Conservation (phyloP, 768 basidiomycete species). For the Punctularia strigosozonata region DNA sequence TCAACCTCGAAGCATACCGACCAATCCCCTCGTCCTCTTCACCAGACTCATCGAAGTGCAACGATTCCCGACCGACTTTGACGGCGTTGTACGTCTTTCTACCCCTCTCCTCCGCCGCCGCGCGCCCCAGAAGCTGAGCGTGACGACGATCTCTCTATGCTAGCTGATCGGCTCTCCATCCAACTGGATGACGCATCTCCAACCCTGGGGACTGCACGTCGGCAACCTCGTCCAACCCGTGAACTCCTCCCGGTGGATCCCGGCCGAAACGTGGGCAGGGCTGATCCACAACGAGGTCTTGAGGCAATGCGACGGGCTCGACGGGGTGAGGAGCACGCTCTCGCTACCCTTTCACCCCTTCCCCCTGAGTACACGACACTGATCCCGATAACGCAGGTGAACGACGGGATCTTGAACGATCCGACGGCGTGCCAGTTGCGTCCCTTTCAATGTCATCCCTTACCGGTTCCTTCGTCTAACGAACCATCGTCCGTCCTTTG, state of each 20-base stretch:
- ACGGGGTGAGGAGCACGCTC: conserved; percentile 18
- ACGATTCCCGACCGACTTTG: conserved; percentile 20
- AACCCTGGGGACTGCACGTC: conserved; percentile 13
- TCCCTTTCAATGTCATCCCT: neutral
- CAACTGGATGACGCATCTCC: conserved; percentile 13
- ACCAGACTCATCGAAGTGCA: conserved; percentile 14
- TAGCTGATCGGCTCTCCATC: conserved; percentile 20
- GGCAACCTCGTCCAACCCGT: conserved; percentile 12
- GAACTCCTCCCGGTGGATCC: conserved; percentile 14
- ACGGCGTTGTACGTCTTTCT: conserved; percentile 16
- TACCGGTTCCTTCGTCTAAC: no score
- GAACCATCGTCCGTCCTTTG: neutral
- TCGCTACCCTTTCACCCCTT: no score
- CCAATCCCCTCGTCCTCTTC: neutral
- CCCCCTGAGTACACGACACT: neutral
- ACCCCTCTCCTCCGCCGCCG: conserved; percentile 1
- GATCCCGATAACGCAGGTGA: conserved; percentile 5
- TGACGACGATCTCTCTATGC: neutral
- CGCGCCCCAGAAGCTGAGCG: neutral
- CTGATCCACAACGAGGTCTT: conserved; percentile 18
- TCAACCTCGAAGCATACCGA: neutral
- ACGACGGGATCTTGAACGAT: conserved; percentile 18
- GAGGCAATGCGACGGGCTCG: conserved; percentile 20
- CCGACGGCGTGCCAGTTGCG: conserved; percentile 11
- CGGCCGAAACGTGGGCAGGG: conserved; percentile 13